Evolutionary conservation across 495 filamentous ascomycete species (phyloP), one percentile per base, ranked within the genome.

Genomic region (Physcia stellaris): DNA sequence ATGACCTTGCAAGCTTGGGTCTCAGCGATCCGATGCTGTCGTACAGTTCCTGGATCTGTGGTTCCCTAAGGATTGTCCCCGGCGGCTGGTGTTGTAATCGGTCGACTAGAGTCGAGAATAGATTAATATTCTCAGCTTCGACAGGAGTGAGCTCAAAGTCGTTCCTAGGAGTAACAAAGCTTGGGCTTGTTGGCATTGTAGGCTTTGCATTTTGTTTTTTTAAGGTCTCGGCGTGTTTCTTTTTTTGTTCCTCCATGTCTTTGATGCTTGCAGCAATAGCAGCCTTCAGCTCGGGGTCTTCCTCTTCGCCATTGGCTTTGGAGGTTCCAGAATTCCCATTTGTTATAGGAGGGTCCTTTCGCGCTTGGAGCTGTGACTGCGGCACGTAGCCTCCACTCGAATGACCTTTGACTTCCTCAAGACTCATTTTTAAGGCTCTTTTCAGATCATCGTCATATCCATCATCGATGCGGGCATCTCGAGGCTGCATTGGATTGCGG

Each of bases 201-300:
- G 60, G 58, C n/a, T 46, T 63, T 7, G 66, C 60, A 3, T 77
- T 61, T 42, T 82, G 78, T 45, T 81, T 77, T 47, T 90, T 90
- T 50, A 94, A 60, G 17, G 73, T 72, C 19, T 79, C 77, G 6
- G 85, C 77, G 60, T 94, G 80, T 43, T 74, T 78, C 57, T 90
- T 83, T 60, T 96, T 96, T 48, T 98, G 92, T 54, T 93, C 79
- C 61, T 98, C 90, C 88, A 96, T 95, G 54, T 98, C 90, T 32
- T 80, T 79, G 32, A 98, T 57, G n/a, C 88, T 95, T 18, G 92
- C 90, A 24, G 86, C 88, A 53, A 98, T 96, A 10, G 90, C 90
- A 26, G 90, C 87, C 53, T 92, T 92, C 26, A 98, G 61, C 53
- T 98, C 87, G 12, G 86, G 77, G 55, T 98, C 90, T 39, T 95